These are phyloP conservation scores for Sugiyamaella mastotermitis DNA, from an alignment of 805 yeast genomes.

Conservation along the genomic window DNA sequence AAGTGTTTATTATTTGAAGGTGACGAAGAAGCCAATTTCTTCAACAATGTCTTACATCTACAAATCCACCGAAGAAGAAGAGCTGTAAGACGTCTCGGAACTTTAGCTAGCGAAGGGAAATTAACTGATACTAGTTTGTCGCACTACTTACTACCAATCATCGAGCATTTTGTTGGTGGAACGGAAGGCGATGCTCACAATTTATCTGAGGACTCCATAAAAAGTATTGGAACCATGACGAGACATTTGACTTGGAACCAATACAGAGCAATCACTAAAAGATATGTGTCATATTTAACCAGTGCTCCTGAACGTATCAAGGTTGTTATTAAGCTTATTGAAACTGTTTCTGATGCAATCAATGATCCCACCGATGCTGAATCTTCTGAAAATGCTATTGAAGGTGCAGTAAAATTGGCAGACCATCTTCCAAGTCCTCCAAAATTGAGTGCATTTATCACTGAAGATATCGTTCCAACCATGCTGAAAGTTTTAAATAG, in stretches of 20 bases:
- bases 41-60: constrained; percentile 69
- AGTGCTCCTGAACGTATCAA: constrained; percentile 45
- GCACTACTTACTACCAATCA: constrained; percentile 75
- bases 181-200: constrained; percentile 31
- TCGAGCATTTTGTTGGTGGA: constrained; percentile 72
- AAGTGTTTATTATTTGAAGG: constrained; percentile 52
- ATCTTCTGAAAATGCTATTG: not conserved
- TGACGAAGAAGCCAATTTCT: constrained; percentile 81
- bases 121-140: constrained; percentile 57
- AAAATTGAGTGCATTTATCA: constrained; percentile 42
- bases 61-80: constrained; percentile 82
- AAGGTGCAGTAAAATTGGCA: constrained; percentile 14
- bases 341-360: constrained; percentile 17
- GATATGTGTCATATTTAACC: constrained; percentile 51
- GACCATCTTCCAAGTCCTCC: constrained; percentile 34
- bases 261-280: constrained; percentile 63
- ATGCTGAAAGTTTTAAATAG: constrained; percentile 47
- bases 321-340: constrained; percentile 47
- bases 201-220: constrained; percentile 42
- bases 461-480: constrained; percentile 54
- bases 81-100: constrained; percentile 64
- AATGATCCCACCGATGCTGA: constrained; percentile 1
- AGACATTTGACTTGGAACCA: constrained; percentile 69
- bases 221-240: constrained; percentile 54
- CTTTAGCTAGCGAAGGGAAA: constrained; percentile 33